phyloP scores from a whole-genome alignment of 768 basidiomycete genomes.

The Dioszegia aurantiaca region DNA sequence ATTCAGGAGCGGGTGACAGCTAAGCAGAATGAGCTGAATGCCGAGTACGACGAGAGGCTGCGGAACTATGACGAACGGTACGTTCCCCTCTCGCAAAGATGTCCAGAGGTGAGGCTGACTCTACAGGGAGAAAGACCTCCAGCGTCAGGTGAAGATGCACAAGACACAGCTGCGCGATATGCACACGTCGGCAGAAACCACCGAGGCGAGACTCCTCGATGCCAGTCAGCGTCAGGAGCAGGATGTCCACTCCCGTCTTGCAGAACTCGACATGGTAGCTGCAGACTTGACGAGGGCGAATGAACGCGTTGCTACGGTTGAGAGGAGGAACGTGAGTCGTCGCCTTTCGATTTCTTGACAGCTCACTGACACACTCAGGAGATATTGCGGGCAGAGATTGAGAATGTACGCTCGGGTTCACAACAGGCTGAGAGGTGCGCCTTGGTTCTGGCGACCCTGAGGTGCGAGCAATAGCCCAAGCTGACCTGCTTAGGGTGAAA shows the following conservation, averaged over 20 bases:
- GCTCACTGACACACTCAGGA: constrained; percentile 59
- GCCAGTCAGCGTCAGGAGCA: constrained; percentile 91
- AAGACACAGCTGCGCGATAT: constrained; percentile 87
- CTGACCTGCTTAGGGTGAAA: constrained; percentile 59
- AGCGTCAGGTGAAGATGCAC: constrained; percentile 82
- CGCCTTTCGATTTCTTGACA: not conserved
- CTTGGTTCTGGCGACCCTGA: not conserved
- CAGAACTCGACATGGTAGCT: constrained; percentile 91
- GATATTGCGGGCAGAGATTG: constrained; percentile 91
- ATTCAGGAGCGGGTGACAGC: constrained; percentile 82
- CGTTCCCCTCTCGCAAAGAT: constrained; percentile 40
- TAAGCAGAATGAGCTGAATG: constrained; percentile 95
- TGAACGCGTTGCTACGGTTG: constrained; percentile 83
- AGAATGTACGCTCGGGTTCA: constrained; percentile 73
- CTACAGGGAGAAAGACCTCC: constrained; percentile 81
- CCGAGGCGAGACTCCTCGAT: constrained; percentile 86
- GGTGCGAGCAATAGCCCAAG: not conserved
- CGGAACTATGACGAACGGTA: constrained; percentile 95
- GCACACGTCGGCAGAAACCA: constrained; percentile 84
- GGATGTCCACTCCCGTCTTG: constrained; percentile 81
- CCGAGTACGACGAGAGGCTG: constrained; percentile 92
- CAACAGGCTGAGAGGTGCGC: constrained; percentile 44
- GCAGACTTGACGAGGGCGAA: constrained; percentile 95
- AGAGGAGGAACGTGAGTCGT: constrained; percentile 76
- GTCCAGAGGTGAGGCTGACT: not conserved